Conservation (phyloP, 1,139 yeast genomes). For the Magnusiomyces ingens region DNA sequence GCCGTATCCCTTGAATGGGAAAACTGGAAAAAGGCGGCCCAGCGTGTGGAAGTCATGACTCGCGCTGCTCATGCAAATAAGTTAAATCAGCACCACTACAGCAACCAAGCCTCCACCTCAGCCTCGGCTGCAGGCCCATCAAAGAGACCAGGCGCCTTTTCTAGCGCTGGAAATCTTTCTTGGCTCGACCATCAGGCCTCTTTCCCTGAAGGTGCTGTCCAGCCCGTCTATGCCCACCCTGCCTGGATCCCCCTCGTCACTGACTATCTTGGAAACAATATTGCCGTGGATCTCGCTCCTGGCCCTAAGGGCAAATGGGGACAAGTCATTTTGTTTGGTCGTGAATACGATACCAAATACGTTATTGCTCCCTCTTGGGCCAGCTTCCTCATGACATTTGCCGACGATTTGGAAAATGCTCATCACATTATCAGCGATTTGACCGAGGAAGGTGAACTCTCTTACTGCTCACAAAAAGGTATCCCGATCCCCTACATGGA, state of each 20-base stretch:
- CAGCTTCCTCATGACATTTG: conserved; percentile 69
- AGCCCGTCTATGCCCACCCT: conserved; percentile 72
- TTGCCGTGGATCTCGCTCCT: conserved; percentile 85
- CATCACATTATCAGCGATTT: conserved; percentile 60
- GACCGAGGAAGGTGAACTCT: conserved; percentile 59
- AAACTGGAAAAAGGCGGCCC: conserved; percentile 67
- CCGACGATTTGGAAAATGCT: conserved; percentile 76
- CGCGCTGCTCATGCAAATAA: conserved; percentile 18
- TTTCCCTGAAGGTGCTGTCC: conserved; percentile 67
- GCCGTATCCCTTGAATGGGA: conserved; percentile 61
- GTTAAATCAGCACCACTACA: conserved; percentile 16
- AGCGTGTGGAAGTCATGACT: conserved; percentile 24
- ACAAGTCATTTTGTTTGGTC: conserved; percentile 80
- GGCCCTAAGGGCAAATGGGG: conserved; percentile 71
- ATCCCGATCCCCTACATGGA: conserved; percentile 49
- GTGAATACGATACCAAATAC: conserved; percentile 81
- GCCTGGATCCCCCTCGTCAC: conserved; percentile 88
- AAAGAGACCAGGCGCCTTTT: conserved; percentile 7
- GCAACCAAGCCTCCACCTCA: conserved; percentile 12
- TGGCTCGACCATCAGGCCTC: conserved; percentile 49
- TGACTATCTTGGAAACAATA: conserved; percentile 83
- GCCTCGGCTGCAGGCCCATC: conserved; percentile 15
- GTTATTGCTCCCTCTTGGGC: conserved; percentile 81
- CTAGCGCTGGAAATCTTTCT: conserved; percentile 15
- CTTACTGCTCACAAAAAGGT: conserved; percentile 51